Percentiles rank a stretch among this genome's conserved stretches.
Evolutionary conservation across 2,329 filamentous ascomycete species (phyloP).

Genomic region (Ophiostoma sp.): DNA sequence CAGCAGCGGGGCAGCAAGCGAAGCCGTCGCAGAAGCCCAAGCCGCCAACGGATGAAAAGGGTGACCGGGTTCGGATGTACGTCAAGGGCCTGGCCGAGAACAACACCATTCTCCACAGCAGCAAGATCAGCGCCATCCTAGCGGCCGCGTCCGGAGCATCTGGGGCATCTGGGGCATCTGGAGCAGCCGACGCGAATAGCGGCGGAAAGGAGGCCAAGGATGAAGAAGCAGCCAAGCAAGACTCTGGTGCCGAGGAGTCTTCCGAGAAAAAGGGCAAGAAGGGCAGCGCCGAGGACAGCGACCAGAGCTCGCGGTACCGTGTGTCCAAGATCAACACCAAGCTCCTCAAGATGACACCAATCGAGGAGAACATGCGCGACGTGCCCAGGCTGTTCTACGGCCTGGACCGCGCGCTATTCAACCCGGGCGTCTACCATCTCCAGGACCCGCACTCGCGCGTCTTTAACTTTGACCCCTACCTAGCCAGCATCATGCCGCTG

Average conservation of each 20-base stretch:
- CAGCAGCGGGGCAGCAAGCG: neutral
- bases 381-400: conserved; percentile 65
- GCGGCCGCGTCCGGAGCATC: neutral
- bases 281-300: neutral
- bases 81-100: neutral
- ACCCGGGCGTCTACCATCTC: conserved; percentile 83
- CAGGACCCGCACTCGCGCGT: conserved; percentile 83
- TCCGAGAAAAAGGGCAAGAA: neutral
- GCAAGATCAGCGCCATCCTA: neutral
- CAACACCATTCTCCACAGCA: neutral
- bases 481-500: conserved; percentile 88
- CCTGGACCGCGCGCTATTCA: conserved; percentile 88
- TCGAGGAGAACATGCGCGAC: conserved; percentile 33
- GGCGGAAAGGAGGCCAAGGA: neutral
- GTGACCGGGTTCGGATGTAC: neutral
- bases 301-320: conserved; percentile 13
- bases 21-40: neutral
- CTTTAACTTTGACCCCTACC: conserved; percentile 95
- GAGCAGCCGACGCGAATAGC: neutral
- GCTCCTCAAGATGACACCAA: conserved; percentile 31
- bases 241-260: too few species aligned
- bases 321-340: conserved; percentile 31
- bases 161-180: neutral
- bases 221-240: conserved; percentile 8
- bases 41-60: neutral